Conservation (phyloP, 2,329 filamentous ascomycete species). For the Claviceps maximensis region DNA sequence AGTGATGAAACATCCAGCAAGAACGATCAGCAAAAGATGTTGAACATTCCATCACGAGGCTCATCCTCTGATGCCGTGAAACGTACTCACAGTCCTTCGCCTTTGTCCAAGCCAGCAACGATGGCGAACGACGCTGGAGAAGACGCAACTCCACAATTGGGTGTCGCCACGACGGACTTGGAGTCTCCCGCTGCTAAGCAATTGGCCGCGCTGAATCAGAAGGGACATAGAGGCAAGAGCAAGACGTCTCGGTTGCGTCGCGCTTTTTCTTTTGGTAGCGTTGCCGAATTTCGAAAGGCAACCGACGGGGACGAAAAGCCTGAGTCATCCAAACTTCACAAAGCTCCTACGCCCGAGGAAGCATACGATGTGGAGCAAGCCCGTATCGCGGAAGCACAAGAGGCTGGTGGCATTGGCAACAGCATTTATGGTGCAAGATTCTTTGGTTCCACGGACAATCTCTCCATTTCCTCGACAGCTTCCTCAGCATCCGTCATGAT, state of each 20-base stretch:
- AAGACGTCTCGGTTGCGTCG: constrained; percentile 78
- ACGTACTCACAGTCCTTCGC: constrained; percentile 54
- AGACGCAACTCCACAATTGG: constrained; percentile 24
- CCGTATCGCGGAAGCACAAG: constrained; percentile 82
- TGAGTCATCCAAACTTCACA: constrained; percentile 45
- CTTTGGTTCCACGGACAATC: constrained; percentile 88
- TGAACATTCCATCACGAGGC: constrained; percentile 47
- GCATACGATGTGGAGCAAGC: constrained; percentile 78
- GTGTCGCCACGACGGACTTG: constrained; percentile 23
- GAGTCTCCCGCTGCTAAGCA: constrained; percentile 70
- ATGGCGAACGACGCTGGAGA: constrained; percentile 42
- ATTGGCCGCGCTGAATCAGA: constrained; percentile 75
- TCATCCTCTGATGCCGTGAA: constrained; percentile 56
- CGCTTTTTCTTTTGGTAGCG: constrained; percentile 93
- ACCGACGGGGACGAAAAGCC: constrained; percentile 30
- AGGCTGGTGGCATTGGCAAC: constrained; percentile 80
- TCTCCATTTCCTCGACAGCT: constrained; percentile 81
- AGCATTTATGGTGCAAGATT: constrained; percentile 85
- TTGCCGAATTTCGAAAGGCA: constrained; percentile 73
- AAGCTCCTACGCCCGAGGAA: constrained; percentile 47
- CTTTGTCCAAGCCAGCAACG: constrained; percentile 57
- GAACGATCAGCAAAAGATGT: constrained; percentile 39
- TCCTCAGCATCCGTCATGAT: constrained; percentile 90
- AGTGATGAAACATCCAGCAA: constrained; percentile 34
- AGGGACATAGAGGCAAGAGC: constrained; percentile 62